Conservation (phyloP, 2,329 filamentous ascomycete species). For the Grosmannia serpens region DNA sequence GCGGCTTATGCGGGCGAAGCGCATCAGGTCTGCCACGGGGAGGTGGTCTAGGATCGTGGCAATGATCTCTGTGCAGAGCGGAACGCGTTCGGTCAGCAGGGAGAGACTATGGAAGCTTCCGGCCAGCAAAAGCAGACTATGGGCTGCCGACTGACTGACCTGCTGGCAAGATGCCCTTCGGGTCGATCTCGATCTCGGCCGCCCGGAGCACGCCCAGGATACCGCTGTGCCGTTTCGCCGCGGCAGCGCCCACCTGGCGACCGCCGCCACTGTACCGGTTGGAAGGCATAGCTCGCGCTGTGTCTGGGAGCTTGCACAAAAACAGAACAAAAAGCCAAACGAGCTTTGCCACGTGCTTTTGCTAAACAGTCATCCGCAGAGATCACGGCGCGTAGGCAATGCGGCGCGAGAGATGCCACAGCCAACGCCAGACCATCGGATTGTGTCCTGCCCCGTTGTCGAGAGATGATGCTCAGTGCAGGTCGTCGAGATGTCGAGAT, state of each 20-base stretch:
- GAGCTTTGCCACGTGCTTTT: background rate
- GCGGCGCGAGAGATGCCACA: background rate
- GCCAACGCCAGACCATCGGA: background rate
- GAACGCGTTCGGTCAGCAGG: background rate
- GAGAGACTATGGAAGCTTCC: background rate
- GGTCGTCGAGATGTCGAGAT: background rate
- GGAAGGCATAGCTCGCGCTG: background rate
- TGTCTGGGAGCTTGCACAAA: background rate
- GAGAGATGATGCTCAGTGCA: background rate
- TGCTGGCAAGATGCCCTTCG: conserved; percentile 70
- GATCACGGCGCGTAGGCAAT: background rate
- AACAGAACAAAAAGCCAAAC: background rate
- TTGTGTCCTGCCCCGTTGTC: background rate
- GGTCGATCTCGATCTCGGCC: conserved; percentile 52
- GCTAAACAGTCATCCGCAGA: background rate
- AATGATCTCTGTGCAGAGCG: conserved; percentile 59
- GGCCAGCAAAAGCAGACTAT: background rate
- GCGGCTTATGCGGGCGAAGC: conserved; percentile 71
- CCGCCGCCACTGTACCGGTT: conserved; percentile 20
- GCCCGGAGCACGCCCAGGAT: conserved; percentile 69
- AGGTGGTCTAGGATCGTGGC: conserved; percentile 82
- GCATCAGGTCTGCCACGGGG: conserved; percentile 71
- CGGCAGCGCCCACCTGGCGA: conserved; percentile 25
- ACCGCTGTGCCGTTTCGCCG: conserved; percentile 20
- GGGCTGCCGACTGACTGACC: conserved; percentile 37